These are phyloP conservation scores for Ricinus communis DNA, from an alignment of 345 rosid species.

Conservation along the genomic window DNA sequence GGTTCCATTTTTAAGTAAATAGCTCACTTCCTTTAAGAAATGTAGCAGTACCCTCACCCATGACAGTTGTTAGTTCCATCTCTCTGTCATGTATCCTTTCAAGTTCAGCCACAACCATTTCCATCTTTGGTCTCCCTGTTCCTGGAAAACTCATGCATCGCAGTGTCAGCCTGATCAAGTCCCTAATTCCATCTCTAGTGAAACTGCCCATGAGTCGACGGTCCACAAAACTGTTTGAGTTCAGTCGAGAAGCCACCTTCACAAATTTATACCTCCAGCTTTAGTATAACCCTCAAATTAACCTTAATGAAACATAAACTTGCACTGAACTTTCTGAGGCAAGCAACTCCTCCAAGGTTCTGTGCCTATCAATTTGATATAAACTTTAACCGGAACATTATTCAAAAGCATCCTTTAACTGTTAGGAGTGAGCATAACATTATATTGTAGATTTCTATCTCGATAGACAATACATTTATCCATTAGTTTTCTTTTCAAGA, in stretches of 20 bases:
- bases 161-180: conserved; percentile 43
- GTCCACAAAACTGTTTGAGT: conserved; percentile 51
- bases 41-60: conserved; percentile 54
- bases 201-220: conserved; percentile 46
- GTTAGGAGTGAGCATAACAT: not conserved
- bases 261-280: conserved; percentile 7
- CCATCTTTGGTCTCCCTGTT: conserved; percentile 45
- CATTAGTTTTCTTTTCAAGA: too few species aligned
- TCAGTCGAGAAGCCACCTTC: conserved; percentile 44
- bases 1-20: conserved; percentile 41
- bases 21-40: conserved; percentile 66
- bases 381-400: too few species aligned
- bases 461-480: not conserved
- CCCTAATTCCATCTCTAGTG: conserved; percentile 47
- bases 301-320: not conserved
- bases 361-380: not conserved
- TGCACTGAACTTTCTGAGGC: not conserved
- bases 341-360: not conserved
- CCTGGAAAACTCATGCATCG: conserved; percentile 49
- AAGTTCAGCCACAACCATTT: conserved; percentile 45
- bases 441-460: not conserved
- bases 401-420: too few species aligned
- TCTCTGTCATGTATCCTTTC: conserved; percentile 52
- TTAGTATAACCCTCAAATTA: not conserved
- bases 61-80: conserved; percentile 50